Evolutionary conservation across 2,329 filamentous ascomycete species (phyloP).

Genomic region (Cladosporium phlei): DNA sequence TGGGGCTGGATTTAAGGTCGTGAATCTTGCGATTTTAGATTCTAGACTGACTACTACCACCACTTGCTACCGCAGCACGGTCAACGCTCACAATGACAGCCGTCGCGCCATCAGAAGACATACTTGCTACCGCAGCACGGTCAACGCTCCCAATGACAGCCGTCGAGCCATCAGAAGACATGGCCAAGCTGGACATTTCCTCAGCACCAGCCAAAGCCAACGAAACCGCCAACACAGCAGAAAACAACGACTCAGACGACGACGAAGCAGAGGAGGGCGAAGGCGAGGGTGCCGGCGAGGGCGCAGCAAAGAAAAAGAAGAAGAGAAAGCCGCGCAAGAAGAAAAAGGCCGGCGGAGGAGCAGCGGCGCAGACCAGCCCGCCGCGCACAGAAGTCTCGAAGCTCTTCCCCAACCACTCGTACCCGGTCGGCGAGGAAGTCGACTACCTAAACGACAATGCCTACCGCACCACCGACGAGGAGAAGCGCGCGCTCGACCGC

Average conservation of each 20-base stretch:
- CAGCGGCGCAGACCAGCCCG: conserved; percentile 41
- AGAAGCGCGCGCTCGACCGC: conserved; percentile 41
- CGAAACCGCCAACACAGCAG: conserved; percentile 27
- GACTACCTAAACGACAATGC: conserved; percentile 43
- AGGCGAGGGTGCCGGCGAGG: conserved; percentile 23
- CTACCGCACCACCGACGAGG: conserved; percentile 44
- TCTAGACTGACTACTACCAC: too few species aligned
- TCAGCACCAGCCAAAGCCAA: conserved; percentile 13
- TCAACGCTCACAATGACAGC: conserved; percentile 24
- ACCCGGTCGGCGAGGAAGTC: conserved; percentile 45
- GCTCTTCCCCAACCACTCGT: conserved; percentile 42
- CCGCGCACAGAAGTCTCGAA: conserved; percentile 44
- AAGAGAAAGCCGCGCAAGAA: conserved; percentile 41
- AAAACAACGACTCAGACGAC: conserved; percentile 34
- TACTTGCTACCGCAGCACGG: too few species aligned
- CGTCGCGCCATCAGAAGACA: conserved; percentile 26
- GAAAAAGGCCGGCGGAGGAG: conserved; percentile 27
- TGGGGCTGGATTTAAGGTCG: too few species aligned
- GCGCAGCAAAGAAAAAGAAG: conserved; percentile 43
- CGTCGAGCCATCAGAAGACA: conserved; percentile 24
- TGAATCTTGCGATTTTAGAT: too few species aligned
- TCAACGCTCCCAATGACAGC: conserved; percentile 24
- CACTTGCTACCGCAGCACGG: too few species aligned
- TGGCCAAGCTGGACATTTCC: conserved; percentile 24
- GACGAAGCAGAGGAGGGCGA: conserved; percentile 34